Conservation (phyloP, 106 monocot species). For the Iris macrosiphon region DNA sequence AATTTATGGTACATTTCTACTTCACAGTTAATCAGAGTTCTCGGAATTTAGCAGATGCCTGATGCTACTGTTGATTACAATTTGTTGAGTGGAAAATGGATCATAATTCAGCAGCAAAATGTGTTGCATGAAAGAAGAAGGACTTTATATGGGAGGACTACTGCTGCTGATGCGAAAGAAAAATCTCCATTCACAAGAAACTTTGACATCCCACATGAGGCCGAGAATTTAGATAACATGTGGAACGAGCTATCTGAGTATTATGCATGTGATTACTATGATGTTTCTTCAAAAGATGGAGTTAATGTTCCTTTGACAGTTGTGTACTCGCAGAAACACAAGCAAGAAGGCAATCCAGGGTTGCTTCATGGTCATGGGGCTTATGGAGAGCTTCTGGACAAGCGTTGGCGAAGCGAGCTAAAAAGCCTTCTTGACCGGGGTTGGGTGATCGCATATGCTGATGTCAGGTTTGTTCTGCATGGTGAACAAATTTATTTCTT, state of each 20-base stretch:
- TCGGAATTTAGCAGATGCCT: slow-evolving; percentile 63
- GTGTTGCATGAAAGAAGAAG: slow-evolving; percentile 75
- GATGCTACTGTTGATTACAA: slow-evolving; percentile 94
- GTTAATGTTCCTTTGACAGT: slow-evolving; percentile 69
- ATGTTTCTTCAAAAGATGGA: slow-evolving; percentile 65
- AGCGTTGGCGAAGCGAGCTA: slow-evolving; percentile 78
- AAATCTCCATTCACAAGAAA: slow-evolving; percentile 13
- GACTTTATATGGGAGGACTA: slow-evolving; percentile 70
- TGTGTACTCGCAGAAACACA: slow-evolving; percentile 77
- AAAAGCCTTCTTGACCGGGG: slow-evolving; percentile 99
- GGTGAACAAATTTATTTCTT: neutral
- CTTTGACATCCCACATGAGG: slow-evolving; percentile 12
- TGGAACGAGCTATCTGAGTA: slow-evolving; percentile 95
- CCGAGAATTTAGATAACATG: slow-evolving; percentile 21
- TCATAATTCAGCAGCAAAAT: slow-evolving; percentile 88
- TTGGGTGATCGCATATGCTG: slow-evolving; percentile 94
- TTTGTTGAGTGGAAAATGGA: slow-evolving; percentile 79
- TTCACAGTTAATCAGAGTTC: neutral
- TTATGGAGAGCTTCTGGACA: slow-evolving; percentile 90
- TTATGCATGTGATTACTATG: slow-evolving; percentile 89
- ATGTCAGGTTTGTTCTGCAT: slow-evolving; percentile 62
- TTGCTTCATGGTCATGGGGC: slow-evolving; percentile 96
- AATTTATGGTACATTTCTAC: neutral
- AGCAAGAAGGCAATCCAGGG: slow-evolving; percentile 66
- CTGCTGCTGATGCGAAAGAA: slow-evolving; percentile 25